A percentile compares a stretch with the other conserved stretches of the same genome.
These are phyloP conservation scores for Colletotrichum zoysiae DNA, from an alignment of 2,329 filamentous ascomycete species.

Conservation along the genomic window DNA sequence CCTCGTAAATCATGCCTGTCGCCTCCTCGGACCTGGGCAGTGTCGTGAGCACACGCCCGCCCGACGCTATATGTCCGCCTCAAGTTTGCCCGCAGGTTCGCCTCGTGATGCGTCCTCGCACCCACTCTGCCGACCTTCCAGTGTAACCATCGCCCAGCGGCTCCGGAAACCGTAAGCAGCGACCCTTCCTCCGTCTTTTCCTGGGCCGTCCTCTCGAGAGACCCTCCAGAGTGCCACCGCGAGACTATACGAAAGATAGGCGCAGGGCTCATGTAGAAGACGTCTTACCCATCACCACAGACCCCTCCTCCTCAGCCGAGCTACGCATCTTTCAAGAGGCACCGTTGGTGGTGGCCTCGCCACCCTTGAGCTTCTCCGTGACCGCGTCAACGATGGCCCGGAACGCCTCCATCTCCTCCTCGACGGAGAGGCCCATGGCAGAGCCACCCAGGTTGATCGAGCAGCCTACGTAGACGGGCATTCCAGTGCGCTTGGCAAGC, in stretches of 20 bases:
- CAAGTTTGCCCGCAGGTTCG: not conserved
- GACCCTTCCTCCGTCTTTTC: not conserved
- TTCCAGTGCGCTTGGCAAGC: conserved; percentile 77
- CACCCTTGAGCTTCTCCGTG: conserved; percentile 62
- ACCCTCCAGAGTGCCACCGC: not conserved
- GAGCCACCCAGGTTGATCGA: conserved; percentile 82
- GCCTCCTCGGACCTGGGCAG: not conserved
- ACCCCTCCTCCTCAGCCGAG: not conserved
- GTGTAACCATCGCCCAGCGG: conserved; percentile 20
- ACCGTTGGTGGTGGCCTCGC: conserved; percentile 45
- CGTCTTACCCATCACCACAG: not conserved
- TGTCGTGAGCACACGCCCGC: not conserved
- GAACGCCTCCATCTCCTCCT: conserved; percentile 95
- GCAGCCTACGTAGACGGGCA: conserved; percentile 91
- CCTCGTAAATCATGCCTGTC: not conserved
- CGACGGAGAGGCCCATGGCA: conserved; percentile 82
- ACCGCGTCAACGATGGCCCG: conserved; percentile 79
- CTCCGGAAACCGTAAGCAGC: conserved; percentile 19
- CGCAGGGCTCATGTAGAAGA: not conserved
- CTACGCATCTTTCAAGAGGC: conserved; percentile 20
- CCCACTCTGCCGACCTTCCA: not conserved
- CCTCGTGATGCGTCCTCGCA: conserved; percentile 12
- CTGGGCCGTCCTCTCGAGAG: not conserved
- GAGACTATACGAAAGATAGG: not conserved
- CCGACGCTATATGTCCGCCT: conserved; percentile 20